These are phyloP conservation scores for Aciculoconidium aculeatum DNA, from an alignment of 805 yeast species.

Conservation along the genomic window DNA sequence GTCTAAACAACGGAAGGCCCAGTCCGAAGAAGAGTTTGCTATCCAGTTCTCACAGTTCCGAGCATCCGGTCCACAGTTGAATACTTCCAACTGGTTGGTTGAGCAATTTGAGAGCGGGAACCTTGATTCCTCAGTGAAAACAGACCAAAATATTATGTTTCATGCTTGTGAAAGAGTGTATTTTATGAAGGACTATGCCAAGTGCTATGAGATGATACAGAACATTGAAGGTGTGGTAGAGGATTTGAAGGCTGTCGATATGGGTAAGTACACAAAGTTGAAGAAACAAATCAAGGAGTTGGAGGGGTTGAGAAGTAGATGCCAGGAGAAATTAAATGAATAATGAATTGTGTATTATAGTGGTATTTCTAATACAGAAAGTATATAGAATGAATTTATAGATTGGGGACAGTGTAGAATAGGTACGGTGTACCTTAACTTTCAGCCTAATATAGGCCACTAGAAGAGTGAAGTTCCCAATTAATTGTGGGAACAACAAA, in stretches of 20 bases:
- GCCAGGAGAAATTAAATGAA: too few species aligned
- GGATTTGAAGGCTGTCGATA: slow-evolving; percentile 5
- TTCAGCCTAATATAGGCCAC: too few species aligned
- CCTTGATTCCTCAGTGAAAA: slow-evolving; percentile 34
- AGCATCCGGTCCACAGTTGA: slow-evolving; percentile 51
- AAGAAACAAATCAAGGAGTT: slow-evolving; percentile 26
- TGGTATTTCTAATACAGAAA: too few species aligned
- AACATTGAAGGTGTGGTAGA: slow-evolving; percentile 5
- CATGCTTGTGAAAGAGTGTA: slow-evolving; percentile 62
- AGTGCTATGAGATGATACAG: slow-evolving; percentile 35
- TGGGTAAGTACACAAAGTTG: slow-evolving; percentile 6
- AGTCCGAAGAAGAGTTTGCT: slow-evolving; percentile 57
- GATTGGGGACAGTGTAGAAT: too few species aligned
- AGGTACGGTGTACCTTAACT: too few species aligned
- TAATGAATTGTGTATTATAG: too few species aligned
- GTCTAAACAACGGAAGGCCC: slow-evolving; percentile 51
- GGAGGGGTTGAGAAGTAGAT: slow-evolving; percentile 3
- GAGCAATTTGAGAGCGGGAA: slow-evolving; percentile 19
- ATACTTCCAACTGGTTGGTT: slow-evolving; percentile 41
- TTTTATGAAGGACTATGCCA: slow-evolving; percentile 44
- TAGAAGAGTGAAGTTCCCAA: too few species aligned
- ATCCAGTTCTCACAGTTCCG: slow-evolving; percentile 48
- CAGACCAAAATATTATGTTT: slow-evolving; percentile 49
- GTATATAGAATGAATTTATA: too few species aligned
- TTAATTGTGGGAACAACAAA: too few species aligned